Percentiles rank a stretch among this genome's conserved stretches.
These are phyloP conservation scores for Aspergillus pseudonomiae DNA, from an alignment of 2,329 filamentous ascomycete species.

Conservation along the genomic window DNA sequence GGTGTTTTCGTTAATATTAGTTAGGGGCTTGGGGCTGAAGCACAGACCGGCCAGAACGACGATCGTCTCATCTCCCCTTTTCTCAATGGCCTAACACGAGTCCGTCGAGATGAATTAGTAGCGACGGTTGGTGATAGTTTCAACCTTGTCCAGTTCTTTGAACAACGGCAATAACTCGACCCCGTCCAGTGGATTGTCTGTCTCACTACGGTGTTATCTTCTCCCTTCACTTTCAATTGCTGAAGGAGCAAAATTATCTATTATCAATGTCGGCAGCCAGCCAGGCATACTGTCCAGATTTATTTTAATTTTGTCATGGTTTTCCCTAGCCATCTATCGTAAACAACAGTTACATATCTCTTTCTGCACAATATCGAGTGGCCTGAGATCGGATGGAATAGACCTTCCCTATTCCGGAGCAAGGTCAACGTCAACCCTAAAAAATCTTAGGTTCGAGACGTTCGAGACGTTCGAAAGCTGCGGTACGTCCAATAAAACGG, in stretches of 20 bases:
- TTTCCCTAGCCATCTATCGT: too few species aligned
- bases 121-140: neutral
- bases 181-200: neutral
- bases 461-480: neutral
- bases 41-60: neutral
- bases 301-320: neutral
- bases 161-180: neutral
- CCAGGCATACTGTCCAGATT: neutral
- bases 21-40: conserved; percentile 2
- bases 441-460: neutral
- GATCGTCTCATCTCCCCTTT: neutral
- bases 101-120: neutral
- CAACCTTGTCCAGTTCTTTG: neutral
- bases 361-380: too few species aligned
- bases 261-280: neutral
- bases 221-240: neutral
- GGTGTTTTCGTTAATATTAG: conserved; percentile 4
- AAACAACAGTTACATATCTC: too few species aligned
- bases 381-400: neutral
- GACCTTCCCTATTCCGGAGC: neutral
- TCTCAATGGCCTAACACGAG: neutral
- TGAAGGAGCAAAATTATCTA: neutral
- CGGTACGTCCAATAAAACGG: neutral
- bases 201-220: neutral
- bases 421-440: neutral